Percentiles rank a stretch among this genome's conserved stretches.
Conservation (phyloP, 2,329 filamentous ascomycete species). For the Laburnicola sp. region DNA sequence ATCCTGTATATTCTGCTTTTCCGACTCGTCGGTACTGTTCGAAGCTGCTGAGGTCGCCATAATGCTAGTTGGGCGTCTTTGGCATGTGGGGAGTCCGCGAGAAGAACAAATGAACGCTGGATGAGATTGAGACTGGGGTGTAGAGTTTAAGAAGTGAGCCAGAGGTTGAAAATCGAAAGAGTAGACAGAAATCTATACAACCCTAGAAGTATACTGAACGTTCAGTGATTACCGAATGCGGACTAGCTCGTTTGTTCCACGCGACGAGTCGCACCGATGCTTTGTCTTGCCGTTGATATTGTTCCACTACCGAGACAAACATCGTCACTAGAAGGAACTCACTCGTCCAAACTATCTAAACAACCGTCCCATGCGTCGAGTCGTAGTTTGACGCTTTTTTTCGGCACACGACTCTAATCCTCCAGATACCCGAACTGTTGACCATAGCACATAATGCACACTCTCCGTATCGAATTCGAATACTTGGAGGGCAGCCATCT, state of each 20-base stretch:
- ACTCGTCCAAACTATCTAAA: not conserved
- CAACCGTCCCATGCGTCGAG: not conserved
- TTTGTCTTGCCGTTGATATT: constrained; percentile 41
- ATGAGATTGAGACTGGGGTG: not conserved
- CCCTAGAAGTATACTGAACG: constrained; percentile 18
- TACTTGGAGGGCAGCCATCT: no score
- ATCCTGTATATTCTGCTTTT: constrained; percentile 15
- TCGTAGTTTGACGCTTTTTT: no score
- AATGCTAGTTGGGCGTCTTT: not conserved
- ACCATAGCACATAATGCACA: no score
- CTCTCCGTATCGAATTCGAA: no score
- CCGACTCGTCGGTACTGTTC: constrained; percentile 15
- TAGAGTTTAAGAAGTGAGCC: no score
- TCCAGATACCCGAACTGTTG: no score
- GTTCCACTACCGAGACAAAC: constrained; percentile 24
- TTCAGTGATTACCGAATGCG: constrained; percentile 15
- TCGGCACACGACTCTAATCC: no score
- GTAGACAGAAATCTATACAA: not conserved
- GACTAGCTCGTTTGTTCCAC: constrained; percentile 18
- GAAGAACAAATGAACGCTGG: not conserved
- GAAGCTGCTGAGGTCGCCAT: constrained; percentile 22
- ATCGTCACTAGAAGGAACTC: not conserved
- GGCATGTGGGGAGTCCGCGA: constrained; percentile 2
- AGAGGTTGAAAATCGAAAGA: not conserved
- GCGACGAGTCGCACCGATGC: constrained; percentile 7